Percentiles rank a stretch among this genome's conserved stretches.
Evolutionary conservation across 2,329 filamentous ascomycete genomes (phyloP).

Genomic region (Colletotrichum kahawae): DNA sequence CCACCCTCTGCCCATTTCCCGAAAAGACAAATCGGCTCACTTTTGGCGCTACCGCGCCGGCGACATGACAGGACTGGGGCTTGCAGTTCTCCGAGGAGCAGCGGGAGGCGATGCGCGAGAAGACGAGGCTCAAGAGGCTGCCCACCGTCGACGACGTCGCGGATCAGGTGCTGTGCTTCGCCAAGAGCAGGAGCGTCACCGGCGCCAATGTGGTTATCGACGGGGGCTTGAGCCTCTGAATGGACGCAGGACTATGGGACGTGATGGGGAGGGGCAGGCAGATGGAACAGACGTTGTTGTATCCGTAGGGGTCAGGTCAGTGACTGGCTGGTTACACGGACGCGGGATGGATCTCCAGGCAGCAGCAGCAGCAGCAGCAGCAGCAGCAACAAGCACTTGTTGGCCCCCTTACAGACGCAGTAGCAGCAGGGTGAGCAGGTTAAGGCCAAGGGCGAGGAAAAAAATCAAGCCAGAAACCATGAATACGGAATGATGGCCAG

Average conservation of each 20-base stretch:
- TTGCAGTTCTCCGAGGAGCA: conserved; percentile 57
- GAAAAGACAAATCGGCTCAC: conserved; percentile 1
- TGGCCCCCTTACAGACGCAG: background rate
- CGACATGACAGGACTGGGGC: conserved; percentile 23
- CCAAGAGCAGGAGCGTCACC: conserved; percentile 53
- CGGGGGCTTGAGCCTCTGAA: conserved; percentile 17
- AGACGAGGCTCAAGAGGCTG: conserved; percentile 63
- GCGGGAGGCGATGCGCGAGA: conserved; percentile 58
- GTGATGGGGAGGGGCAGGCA: background rate
- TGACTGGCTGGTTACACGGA: background rate
- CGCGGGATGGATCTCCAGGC: background rate
- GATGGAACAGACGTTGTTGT: background rate
- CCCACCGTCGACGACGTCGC: conserved; percentile 59
- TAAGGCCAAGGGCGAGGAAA: background rate
- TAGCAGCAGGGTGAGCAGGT: background rate
- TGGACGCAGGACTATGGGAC: background rate
- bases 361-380: background rate
- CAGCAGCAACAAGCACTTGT: background rate
- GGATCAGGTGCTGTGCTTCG: conserved; percentile 56
- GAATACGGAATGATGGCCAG: background rate
- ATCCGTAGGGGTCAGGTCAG: background rate
- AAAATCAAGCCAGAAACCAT: background rate
- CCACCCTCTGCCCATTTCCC: background rate
- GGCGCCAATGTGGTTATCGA: conserved; percentile 59
- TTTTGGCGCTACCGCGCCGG: background rate